These are phyloP conservation scores for Pseudogymnoascus sp. DNA, from an alignment of 2,329 filamentous ascomycete species.

Conservation along the genomic window DNA sequence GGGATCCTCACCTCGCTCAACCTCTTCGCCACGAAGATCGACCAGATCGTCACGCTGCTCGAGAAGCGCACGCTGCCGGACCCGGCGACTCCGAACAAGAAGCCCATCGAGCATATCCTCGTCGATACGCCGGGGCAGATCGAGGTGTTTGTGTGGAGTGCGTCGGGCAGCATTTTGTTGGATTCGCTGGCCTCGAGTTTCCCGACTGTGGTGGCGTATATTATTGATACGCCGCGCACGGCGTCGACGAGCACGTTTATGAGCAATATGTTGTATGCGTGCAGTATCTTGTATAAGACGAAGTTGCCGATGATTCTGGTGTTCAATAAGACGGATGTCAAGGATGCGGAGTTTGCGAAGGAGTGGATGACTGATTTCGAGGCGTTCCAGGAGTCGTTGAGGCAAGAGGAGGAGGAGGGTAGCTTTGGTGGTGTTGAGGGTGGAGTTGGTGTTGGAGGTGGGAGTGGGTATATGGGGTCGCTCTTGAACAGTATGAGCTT, in stretches of 20 bases:
- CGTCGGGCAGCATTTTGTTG: conserved; percentile 86
- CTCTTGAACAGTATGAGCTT: conserved; percentile 96
- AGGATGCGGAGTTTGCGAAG: conserved; percentile 83
- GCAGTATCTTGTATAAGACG: conserved; percentile 97
- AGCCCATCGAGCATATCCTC: conserved; percentile 72
- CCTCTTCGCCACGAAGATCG: conserved; percentile 95
- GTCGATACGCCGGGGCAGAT: conserved; percentile 97
- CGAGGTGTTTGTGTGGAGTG: conserved; percentile 98
- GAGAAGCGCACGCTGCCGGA: conserved; percentile 76
- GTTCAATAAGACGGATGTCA: conserved; percentile 98
- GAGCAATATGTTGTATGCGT: conserved; percentile 99
- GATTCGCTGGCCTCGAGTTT: conserved; percentile 90
- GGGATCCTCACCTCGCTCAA: conserved; percentile 94
- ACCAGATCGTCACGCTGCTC: conserved; percentile 81
- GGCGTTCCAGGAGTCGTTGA: conserved; percentile 80
- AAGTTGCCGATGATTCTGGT: conserved; percentile 97
- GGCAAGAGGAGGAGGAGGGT: conserved; percentile 70
- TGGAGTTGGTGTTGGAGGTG: conserved; percentile 48
- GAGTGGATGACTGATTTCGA: conserved; percentile 99
- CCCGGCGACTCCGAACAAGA: conserved; percentile 44
- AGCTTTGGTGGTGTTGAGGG: conserved; percentile 60
- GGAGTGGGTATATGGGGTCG: conserved; percentile 93
- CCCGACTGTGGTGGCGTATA: conserved; percentile 92
- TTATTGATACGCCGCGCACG: conserved; percentile 93
- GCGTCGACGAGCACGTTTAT: conserved; percentile 95